Evolutionary conservation across 495 filamentous ascomycete genomes (phyloP).

Genomic region (Talaromyces borbonicus): DNA sequence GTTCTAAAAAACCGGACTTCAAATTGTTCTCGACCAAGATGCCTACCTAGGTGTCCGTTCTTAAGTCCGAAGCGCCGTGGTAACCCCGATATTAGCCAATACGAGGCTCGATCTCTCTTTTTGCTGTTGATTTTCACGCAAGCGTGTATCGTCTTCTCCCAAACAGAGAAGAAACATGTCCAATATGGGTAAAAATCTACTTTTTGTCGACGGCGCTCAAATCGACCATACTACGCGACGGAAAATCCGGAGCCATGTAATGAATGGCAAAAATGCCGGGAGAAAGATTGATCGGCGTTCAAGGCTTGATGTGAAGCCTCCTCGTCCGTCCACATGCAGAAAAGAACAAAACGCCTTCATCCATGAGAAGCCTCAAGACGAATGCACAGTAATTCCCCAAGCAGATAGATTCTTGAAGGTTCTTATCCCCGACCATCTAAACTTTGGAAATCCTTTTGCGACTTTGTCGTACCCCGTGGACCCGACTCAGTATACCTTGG

Average conservation of each 20-base stretch:
- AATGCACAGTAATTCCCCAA: neutral
- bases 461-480: conserved; percentile 9
- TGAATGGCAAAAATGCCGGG: conserved; percentile 21
- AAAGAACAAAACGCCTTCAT: neutral
- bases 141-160: too few species aligned
- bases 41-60: too few species aligned
- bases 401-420: neutral
- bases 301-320: conserved; percentile 6
- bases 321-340: neutral
- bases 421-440: neutral
- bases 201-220: conserved; percentile 14
- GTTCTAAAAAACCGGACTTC: too few species aligned
- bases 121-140: too few species aligned
- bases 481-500: conserved; percentile 9
- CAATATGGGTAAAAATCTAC: conserved; percentile 11
- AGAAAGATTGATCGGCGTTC: conserved; percentile 16
- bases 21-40: too few species aligned
- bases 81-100: too few species aligned
- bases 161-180: too few species aligned
- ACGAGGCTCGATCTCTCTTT: too few species aligned
- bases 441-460: conserved; percentile 7
- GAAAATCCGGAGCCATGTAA: conserved; percentile 20
- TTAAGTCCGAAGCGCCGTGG: too few species aligned
- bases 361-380: neutral
- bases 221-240: conserved; percentile 12